Percentiles rank a stretch among this genome's conserved stretches.
phyloP scores from a whole-genome alignment of 768 basidiomycete genomes.

The Pleurotus eryngii region DNA sequence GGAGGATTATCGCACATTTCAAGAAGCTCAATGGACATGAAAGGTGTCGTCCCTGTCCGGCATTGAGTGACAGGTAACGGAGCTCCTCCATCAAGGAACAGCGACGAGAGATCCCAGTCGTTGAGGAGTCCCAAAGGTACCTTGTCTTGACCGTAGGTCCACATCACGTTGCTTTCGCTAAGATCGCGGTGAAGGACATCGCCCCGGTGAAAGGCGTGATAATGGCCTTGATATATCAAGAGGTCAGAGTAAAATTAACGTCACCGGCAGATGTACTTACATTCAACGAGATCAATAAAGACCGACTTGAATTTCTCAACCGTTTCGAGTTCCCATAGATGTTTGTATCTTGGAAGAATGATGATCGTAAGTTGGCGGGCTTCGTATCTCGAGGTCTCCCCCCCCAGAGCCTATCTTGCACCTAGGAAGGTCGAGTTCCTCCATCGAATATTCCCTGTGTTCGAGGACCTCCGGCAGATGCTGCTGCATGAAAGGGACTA shows the following conservation, averaged over 20 bases:
- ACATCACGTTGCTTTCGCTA: conserved; percentile 27
- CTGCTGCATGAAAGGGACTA: not conserved
- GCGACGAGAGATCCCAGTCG: conserved; percentile 24
- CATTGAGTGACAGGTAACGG: not conserved
- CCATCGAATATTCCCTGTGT: not conserved
- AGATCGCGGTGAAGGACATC: conserved; percentile 25
- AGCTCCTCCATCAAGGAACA: not conserved
- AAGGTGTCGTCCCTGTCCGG: conserved; percentile 23
- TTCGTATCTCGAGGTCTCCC: not conserved
- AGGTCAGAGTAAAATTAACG: not conserved
- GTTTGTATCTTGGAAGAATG: not conserved
- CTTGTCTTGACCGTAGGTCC: conserved; percentile 7
- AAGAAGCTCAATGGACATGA: conserved; percentile 30
- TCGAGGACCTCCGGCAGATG: not conserved
- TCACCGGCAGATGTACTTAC: not conserved
- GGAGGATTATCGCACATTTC: conserved; percentile 8
- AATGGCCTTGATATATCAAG: conserved; percentile 17
- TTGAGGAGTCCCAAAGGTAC: conserved; percentile 19
- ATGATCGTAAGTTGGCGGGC: not conserved
- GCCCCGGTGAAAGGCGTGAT: conserved; percentile 18
- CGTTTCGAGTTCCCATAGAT: not conserved
- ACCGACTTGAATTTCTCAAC: not conserved
- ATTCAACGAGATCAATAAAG: not conserved
- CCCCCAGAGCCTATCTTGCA: not conserved
- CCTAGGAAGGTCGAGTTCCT: not conserved